Percentiles rank a stretch among this genome's conserved stretches.
These are phyloP conservation scores for Trichosporon ovoides DNA, from an alignment of 1,284 basidiomycete species.

Conservation along the genomic window DNA sequence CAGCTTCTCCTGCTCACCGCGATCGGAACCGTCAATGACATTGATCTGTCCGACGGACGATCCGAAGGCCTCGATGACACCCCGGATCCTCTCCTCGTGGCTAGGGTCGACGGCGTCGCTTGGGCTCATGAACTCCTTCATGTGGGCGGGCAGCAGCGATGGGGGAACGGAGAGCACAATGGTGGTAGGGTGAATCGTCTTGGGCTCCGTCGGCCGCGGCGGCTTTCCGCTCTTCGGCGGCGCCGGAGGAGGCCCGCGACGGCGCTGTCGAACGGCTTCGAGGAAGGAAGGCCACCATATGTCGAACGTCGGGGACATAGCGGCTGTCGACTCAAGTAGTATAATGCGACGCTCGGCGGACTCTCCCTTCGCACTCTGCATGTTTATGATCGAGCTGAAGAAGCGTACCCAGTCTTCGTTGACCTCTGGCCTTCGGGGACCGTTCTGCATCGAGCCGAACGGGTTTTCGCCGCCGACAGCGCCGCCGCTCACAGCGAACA, in stretches of 20 bases:
- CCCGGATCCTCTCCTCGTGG: constrained; percentile 22
- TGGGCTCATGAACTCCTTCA: constrained; percentile 10
- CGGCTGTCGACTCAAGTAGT: constrained; percentile 72
- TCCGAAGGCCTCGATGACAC: constrained; percentile 23
- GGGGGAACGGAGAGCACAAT: constrained; percentile 79
- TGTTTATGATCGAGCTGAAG: constrained; percentile 36
- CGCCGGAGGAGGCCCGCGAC: constrained; percentile 36
- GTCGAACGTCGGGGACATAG: constrained; percentile 64
- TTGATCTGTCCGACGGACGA: constrained; percentile 18
- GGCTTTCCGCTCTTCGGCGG: background rate
- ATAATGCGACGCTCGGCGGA: constrained; percentile 56
- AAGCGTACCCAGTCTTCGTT: constrained; percentile 32
- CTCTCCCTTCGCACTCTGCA: constrained; percentile 16
- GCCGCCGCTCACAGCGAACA: constrained; percentile 8
- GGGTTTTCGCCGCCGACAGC: constrained; percentile 8
- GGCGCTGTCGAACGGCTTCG: constrained; percentile 65
- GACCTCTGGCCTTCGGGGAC: constrained; percentile 5
- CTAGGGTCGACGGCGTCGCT: constrained; percentile 38
- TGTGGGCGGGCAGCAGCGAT: constrained; percentile 55
- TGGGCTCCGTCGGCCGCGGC: background rate
- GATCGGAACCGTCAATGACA: constrained; percentile 15
- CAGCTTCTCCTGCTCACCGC: constrained; percentile 22
- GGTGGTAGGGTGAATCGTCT: constrained; percentile 56
- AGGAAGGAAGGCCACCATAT: constrained; percentile 75
- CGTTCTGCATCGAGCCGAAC: constrained; percentile 7